Percentiles rank a stretch among this genome's conserved stretches.
phyloP scores from a whole-genome alignment of 202 grass and related monocot species.

The Saccharum hybrid region DNA sequence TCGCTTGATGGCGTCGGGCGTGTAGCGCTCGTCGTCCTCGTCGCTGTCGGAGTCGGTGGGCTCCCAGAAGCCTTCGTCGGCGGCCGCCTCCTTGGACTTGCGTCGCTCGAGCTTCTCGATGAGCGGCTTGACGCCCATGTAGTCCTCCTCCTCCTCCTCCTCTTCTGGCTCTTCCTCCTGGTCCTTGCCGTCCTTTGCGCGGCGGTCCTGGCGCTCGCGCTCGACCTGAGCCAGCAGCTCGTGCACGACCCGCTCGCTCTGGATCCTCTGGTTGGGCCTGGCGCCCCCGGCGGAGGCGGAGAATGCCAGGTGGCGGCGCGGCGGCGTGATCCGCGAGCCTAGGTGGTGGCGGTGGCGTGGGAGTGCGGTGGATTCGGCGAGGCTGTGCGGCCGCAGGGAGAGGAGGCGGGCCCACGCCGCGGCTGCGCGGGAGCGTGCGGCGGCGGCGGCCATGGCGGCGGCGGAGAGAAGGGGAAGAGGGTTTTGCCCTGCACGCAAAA shows the following conservation, averaged over 20 bases:
- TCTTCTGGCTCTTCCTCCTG: constrained; percentile 37
- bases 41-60: constrained; percentile 85
- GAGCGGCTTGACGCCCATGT: constrained; percentile 69
- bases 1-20: constrained; percentile 56
- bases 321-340: constrained; percentile 24
- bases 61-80: constrained; percentile 60
- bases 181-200: constrained; percentile 18
- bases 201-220: constrained; percentile 59
- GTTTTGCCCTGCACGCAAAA: not conserved
- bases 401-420: constrained; percentile 56
- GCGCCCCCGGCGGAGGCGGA: constrained; percentile 29
- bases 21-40: constrained; percentile 83
- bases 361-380: not conserved
- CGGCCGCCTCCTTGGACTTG: constrained; percentile 45
- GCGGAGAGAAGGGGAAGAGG: constrained; percentile 4
- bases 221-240: constrained; percentile 69
- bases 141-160: constrained; percentile 70
- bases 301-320: constrained; percentile 42
- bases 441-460: constrained; percentile 38
- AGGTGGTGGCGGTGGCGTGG: not conserved
- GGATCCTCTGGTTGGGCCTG: not conserved
- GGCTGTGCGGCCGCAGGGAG: constrained; percentile 24
- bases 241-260: constrained; percentile 45
- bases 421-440: constrained; percentile 44
- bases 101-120: constrained; percentile 73